These are phyloP conservation scores for Tilletia caries DNA, from an alignment of 1,284 basidiomycete genomes.

Conservation along the genomic window DNA sequence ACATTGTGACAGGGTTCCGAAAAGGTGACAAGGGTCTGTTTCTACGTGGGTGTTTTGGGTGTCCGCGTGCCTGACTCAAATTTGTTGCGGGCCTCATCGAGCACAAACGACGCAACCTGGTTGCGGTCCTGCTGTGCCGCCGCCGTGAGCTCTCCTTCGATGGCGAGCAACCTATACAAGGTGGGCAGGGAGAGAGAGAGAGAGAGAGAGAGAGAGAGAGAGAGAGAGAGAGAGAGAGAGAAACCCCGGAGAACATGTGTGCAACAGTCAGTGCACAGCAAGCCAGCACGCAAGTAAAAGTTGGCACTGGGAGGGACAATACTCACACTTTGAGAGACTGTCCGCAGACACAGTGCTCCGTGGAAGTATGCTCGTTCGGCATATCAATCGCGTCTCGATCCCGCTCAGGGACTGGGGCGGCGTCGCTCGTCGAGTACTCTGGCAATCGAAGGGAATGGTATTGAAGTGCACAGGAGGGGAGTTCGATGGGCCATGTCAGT, in stretches of 20 bases:
- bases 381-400: constrained; percentile 30
- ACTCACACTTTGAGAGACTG: constrained; percentile 23
- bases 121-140: not conserved
- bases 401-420: constrained; percentile 30
- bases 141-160: not conserved
- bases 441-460: constrained; percentile 34
- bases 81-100: not conserved
- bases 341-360: constrained; percentile 35
- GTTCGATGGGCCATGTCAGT: constrained; percentile 25
- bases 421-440: constrained; percentile 28
- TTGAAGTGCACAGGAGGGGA: constrained; percentile 30
- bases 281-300: too few species aligned
- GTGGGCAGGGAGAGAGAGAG: not conserved
- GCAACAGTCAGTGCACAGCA: too few species aligned
- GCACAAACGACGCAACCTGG: not conserved
- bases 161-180: not conserved
- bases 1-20: too few species aligned
- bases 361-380: constrained; percentile 32
- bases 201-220: not conserved
- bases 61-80: constrained; percentile 12
- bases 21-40: too few species aligned
- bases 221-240: not conserved
- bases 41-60: not conserved
- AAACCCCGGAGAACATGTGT: not conserved
- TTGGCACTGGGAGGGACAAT: too few species aligned